phyloP scores from a whole-genome alignment of 2,329 filamentous ascomycete genomes.

The Sarocladiaceae sp. region DNA sequence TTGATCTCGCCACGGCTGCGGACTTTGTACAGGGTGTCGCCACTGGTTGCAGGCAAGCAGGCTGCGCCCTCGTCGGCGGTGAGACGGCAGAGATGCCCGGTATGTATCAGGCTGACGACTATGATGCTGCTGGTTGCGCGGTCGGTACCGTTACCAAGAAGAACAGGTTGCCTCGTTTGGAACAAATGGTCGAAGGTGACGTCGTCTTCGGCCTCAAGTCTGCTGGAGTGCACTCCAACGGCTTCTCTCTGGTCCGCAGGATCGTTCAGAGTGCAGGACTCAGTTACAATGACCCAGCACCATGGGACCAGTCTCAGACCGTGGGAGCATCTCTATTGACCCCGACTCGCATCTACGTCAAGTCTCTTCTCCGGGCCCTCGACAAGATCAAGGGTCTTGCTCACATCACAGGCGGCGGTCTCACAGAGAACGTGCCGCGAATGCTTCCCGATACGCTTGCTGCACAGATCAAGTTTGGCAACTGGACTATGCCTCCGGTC shows the following conservation, averaged over 20 bases:
- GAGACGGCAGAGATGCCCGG: constrained; percentile 99
- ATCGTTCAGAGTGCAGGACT: constrained; percentile 72
- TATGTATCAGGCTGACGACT: constrained; percentile 82
- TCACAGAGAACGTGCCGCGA: constrained; percentile 89
- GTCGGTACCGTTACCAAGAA: constrained; percentile 72
- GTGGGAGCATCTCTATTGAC: constrained; percentile 76
- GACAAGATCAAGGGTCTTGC: constrained; percentile 81
- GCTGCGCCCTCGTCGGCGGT: constrained; percentile 88
- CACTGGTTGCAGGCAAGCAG: constrained; percentile 74
- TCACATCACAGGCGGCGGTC: constrained; percentile 92
- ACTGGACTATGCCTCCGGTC: constrained; percentile 71
- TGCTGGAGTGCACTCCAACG: constrained; percentile 89
- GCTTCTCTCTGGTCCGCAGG: constrained; percentile 91
- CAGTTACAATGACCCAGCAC: constrained; percentile 63
- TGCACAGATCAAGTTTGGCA: constrained; percentile 70
- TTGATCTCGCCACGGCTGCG: constrained; percentile 70
- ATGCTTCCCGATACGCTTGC: constrained; percentile 77
- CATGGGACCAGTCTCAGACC: constrained; percentile 61
- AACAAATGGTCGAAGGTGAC: constrained; percentile 74
- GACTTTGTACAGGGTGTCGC: constrained; percentile 91
- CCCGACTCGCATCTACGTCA: constrained; percentile 92
- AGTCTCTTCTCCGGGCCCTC: constrained; percentile 63
- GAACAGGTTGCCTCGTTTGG: constrained; percentile 67
- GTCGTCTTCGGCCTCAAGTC: constrained; percentile 80
- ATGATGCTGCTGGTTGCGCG: constrained; percentile 87